Conservation (phyloP, 495 filamentous ascomycete genomes). For the Aspergillus nanangensis region DNA sequence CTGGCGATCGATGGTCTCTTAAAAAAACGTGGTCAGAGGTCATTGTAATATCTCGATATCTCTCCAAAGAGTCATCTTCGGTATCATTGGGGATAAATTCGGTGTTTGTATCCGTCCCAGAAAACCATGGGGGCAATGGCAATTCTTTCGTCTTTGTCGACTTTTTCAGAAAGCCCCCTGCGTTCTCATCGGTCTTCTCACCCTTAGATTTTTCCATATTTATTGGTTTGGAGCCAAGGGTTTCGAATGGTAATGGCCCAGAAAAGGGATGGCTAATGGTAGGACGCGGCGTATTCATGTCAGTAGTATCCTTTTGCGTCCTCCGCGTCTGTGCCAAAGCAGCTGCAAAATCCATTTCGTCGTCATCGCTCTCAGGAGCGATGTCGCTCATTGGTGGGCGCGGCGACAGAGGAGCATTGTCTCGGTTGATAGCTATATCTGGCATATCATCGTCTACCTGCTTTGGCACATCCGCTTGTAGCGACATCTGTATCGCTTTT, state of each 20-base stretch:
- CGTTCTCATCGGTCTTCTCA: conserved; percentile 42
- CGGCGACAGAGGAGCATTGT: conserved; percentile 10
- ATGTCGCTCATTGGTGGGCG: conserved; percentile 11
- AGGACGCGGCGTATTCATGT: conserved; percentile 5
- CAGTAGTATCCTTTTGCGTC: conserved; percentile 20
- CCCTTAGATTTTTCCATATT: conserved; percentile 35
- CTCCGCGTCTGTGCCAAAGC: conserved; percentile 39
- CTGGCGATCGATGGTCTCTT: conserved; percentile 34
- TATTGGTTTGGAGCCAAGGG: conserved; percentile 61
- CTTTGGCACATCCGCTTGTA: conserved; percentile 30
- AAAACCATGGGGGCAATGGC: conserved; percentile 86
- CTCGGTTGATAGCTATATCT: conserved; percentile 29
- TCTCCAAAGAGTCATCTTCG: conserved; percentile 18
- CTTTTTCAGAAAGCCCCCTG: conserved; percentile 67
- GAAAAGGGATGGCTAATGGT: conserved; percentile 38
- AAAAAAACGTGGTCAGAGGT: conserved; percentile 34
- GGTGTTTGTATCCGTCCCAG: conserved; percentile 22
- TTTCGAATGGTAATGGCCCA: conserved; percentile 88
- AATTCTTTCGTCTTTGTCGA: conserved; percentile 37
- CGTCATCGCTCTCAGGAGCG: conserved; percentile 33
- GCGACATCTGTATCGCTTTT: conserved; percentile 78
- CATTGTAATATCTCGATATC: conserved; percentile 15
- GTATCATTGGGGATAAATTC: conserved; percentile 32
- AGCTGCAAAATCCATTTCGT: conserved; percentile 40
- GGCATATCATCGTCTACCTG: conserved; percentile 28